Evolutionary conservation across 2,329 filamentous ascomycete species (phyloP), one percentile per base, ranked within the genome.

Genomic region (Fusarium sp.): DNA sequence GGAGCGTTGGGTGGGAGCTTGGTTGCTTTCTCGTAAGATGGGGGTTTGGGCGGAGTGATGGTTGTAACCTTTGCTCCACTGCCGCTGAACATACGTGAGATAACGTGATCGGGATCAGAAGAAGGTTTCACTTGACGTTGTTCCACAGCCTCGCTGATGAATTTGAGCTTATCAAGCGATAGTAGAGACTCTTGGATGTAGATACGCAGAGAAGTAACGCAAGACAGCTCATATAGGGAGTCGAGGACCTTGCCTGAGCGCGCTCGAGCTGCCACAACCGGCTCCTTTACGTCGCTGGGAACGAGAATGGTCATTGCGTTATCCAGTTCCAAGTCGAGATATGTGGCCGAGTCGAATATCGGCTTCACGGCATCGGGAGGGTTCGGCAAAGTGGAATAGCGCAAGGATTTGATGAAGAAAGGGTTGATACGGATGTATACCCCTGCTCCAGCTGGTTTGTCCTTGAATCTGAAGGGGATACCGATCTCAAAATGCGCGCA

Each of bases 391-490:
- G 7, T 13, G 17, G 36, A 39, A 39, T 13, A 25, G 9, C 8
- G 13, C 13, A 39, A 25, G 17, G 36, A 39, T 7, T 10, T 39
- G 36, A 39, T 21, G 11, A n/a, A 39, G 9, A 13, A 25, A 39
- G 36, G 36, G 21, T 21, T 21, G 11, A 57, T 45, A 0, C 44
- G 44, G 6, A 57, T 33, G 23, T 33, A 41, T 14, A 57, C 4
- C 1, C 27, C 51, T n/a, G 44, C 44, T 7, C 51, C 44, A 17
- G 38, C 17, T 2, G 54, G 51, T n/a, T 56, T 56, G 2, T 50
- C 44, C 23, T 57, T 57, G 29, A 56, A 56, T 17, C 52, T 45
- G 7, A 56, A 14, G 10, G 54, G 54, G 11, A 57, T 36, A 4
- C n/a, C 19, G 3, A 56, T 17, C 21, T 57, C 51, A 13, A 57